Evolutionary conservation across 345 rosid species (phyloP), one percentile per base, ranked within the genome.

Genomic region (sweet orange (Citrus sinensis)): DNA sequence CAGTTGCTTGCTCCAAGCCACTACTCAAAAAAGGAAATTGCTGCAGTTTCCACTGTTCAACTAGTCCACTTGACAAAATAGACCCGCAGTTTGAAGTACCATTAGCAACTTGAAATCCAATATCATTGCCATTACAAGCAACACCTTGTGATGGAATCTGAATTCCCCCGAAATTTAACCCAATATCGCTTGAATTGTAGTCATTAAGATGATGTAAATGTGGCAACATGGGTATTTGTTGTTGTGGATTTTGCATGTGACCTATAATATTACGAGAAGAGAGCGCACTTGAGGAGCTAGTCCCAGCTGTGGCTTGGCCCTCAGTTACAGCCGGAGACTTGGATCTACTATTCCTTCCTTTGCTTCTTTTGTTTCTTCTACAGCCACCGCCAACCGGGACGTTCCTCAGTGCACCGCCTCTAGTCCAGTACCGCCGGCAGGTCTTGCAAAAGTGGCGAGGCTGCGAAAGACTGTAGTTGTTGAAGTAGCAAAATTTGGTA

Each of bases 371-470:
- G 79, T 91, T 90, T 79, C 88, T 86, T 70, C 95, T 78, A 64
- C 91, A 87, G 14, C 95, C 91, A 0, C 95, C 95, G 1, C 95
- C 95, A 0, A 91, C 95, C 1, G 95, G 95, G 6, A 91, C 95
- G 83, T 77, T 91, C 79, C 95, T 82, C 37, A 91, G 76, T 25
- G 95, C 92, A n/a, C 95, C 95, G 3, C 95, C 95, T 67, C 91
- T 78, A 2, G 95, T 91, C 95, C 95, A 91, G 86, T 91, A 90
- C 5, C 95, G 88, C 25, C 93, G 82, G 75, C 95, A 91, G 29
- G 92, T 79, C 86, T 90, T 91, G 89, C 95, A 91, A 74, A 91
- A 90, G 86, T 91, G 92, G 32, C 95, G 93, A 29, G 95, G 95
- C 80, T 91, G 95, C 13, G 91, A n/a, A 68, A 91, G 91, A 86